Evolutionary conservation across 2,329 filamentous ascomycete species (phyloP), one percentile per base, ranked within the genome.

Genomic region (Colletotrichum navitas): DNA sequence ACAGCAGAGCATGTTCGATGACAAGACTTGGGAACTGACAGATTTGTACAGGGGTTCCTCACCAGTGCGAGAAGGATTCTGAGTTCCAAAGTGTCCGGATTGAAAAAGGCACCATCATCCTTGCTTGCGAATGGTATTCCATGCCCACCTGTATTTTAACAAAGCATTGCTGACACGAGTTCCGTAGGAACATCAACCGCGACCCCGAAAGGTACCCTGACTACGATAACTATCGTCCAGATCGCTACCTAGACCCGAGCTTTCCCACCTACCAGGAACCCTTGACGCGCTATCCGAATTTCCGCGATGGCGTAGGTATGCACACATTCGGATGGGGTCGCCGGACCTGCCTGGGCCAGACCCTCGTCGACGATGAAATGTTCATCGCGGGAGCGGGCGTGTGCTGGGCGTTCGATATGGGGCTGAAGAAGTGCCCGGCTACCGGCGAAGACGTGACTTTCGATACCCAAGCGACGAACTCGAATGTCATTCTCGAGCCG

Each of bases 191-290:
- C 55, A 86, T 91, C 77, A 87, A 89, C 77, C 87, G 88, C 54
- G 88, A 91, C 73, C 83, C 86, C 1, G 80, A 80, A 45, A 87
- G 85, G 66, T 92, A 92, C 76, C 89, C 89, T 1, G 87, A 91
- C 75, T 87, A 89, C n/a, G 89, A 92, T 59, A 85, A 80, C 74
- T 92, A 86, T 80, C 86, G 84, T 36, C 90, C 90, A 0, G 89
- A 91, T 74, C 85, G 90, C 49, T 92, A 88, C 83, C 84, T 92
- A 14, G 86, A 90, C 74, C 80, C 87, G n/a, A 82, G 81, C 26
- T 92, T 87, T 85, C 90, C 90, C 0, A 90, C 90, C 0, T 92
- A 87, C 80, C 87, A 91, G 76, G 89, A 88, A 76, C 90, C 90
- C 0, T 84, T 92, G n/a, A 86, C 86, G 2, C 85, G 86, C 67